Base-by-base conservation (phyloP, 2,329 filamentous ascomycete species). In the Teratosphaeriaceae sp. region DNA sequence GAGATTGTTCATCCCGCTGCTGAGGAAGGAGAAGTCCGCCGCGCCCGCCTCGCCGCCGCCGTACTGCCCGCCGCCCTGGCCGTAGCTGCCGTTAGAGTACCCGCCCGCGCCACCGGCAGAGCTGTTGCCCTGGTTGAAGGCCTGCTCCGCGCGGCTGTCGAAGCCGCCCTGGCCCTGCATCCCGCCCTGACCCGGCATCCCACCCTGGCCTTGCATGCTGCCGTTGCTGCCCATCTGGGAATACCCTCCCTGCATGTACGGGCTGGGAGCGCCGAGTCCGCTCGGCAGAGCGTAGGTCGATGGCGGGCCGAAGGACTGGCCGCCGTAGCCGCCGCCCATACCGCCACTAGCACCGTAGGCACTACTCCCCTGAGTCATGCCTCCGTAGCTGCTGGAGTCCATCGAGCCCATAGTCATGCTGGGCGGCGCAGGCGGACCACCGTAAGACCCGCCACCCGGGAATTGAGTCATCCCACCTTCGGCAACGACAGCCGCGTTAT, bases 101-200 rank as follows among this genome's bases (percentile, higher is more conserved):
- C 63, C 59, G 22, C 53, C 50, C n/a, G 47, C 53, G 37, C 84
- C 85, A 47, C 82, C 83, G 34, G 85, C 86, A 13, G 82, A 81
- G 16, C 84, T 83, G 43, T 85, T 86, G 55, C 92, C 90, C 23
- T 61, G 59, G 48, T 62, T 86, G 73, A 98, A 98, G 20, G 92
- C 90, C 47, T 88, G 88, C 70, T 97, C 90, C 13, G 90, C 88
- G 50, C 89, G 86, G 71, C 88, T 94, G 62, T 95, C 89, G 60
- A 98, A 97, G 11, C 88, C 85, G 13, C n/a, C 41, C 21, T 55
- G 53, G 20, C 85, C 85, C 66, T 92, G 88, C 55, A 88, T 83
- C 40, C 82, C 80, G 29, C 82, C 84, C 13, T 8, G 24, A 27
- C 31, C 85, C 85, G 12, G 30, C 41, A 22, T 45, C 43, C 88